Conservation (phyloP, 129 eudicot genomes). For the Lactuca sativa region DNA sequence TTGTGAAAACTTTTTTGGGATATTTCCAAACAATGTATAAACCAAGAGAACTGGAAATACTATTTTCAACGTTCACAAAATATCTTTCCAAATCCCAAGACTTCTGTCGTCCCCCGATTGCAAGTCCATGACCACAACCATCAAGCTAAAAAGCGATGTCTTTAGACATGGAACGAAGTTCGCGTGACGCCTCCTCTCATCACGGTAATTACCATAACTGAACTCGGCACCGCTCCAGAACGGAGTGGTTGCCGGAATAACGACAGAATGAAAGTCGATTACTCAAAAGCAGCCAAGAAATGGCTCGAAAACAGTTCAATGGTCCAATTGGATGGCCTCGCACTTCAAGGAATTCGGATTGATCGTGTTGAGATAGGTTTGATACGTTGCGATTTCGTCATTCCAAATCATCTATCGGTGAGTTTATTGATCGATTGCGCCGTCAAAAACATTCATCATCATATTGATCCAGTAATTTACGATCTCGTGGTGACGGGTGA, state of each 20-base stretch:
- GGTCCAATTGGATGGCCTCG: slow-evolving; percentile 24
- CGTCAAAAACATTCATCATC: neutral
- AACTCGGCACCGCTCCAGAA: slow-evolving; percentile 2
- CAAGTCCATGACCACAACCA: neutral
- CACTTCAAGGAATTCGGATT: slow-evolving; percentile 26
- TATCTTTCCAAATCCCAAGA: neutral
- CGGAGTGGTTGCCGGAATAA: slow-evolving; percentile 6
- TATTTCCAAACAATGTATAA: neutral
- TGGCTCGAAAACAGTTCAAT: slow-evolving; percentile 30
- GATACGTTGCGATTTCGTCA: slow-evolving; percentile 12
- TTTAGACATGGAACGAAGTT: neutral
- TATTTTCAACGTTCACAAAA: neutral
- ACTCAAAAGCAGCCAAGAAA: slow-evolving; percentile 23
- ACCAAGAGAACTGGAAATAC: neutral
- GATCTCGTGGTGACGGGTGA: neutral
- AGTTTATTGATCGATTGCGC: slow-evolving; percentile 10
- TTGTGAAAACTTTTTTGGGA: too few species aligned
- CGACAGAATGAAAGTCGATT: slow-evolving; percentile 25
- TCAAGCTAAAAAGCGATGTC: slow-evolving; percentile 4
- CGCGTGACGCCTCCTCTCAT: neutral
- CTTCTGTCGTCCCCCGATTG: neutral
- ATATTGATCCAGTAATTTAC: neutral
- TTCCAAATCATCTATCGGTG: slow-evolving; percentile 28
- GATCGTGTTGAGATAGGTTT: slow-evolving; percentile 18
- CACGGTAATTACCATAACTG: neutral